phyloP scores from a whole-genome alignment of 805 yeast species.

The Lipomyces sp. region DNA sequence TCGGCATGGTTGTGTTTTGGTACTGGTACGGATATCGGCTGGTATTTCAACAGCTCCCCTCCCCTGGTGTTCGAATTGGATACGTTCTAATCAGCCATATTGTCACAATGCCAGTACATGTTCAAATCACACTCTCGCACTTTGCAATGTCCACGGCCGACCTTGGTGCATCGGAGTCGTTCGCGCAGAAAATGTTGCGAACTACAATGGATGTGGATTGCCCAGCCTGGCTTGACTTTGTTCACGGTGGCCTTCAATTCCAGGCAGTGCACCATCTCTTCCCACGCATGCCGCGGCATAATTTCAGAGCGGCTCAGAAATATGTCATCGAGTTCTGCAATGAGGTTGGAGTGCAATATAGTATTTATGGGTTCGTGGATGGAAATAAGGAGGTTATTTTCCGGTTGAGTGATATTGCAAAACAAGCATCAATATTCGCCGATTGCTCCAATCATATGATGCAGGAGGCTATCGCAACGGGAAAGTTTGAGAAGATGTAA shows the following conservation, averaged over 20 bases:
- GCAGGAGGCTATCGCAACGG: constrained; percentile 49
- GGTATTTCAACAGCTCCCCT: constrained; percentile 57
- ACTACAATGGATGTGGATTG: constrained; percentile 96
- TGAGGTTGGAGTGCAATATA: constrained; percentile 74
- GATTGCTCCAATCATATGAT: constrained; percentile 73
- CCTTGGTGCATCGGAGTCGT: constrained; percentile 77
- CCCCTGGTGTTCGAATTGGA: constrained; percentile 57
- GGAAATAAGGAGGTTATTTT: constrained; percentile 76
- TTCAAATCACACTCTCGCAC: constrained; percentile 86
- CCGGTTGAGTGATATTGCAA: constrained; percentile 72
- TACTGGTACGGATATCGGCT: constrained; percentile 82
- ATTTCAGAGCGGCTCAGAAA: constrained; percentile 75
- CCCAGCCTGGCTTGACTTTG: constrained; percentile 87
- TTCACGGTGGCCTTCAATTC: constrained; percentile 92
- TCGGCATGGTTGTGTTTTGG: constrained; percentile 69
- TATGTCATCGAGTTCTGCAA: constrained; percentile 74
- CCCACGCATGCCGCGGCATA: constrained; percentile 88
- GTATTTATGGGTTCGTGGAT: constrained; percentile 79
- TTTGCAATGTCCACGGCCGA: constrained; percentile 94
- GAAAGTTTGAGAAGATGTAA: constrained; percentile 7
- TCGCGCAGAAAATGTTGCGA: constrained; percentile 77
- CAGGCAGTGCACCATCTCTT: constrained; percentile 90
- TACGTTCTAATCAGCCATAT: constrained; percentile 76
- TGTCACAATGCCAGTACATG: constrained; percentile 90
- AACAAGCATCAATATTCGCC: constrained; percentile 74